Conservation (phyloP, 768 basidiomycete genomes). For the Mycena polygramma region DNA sequence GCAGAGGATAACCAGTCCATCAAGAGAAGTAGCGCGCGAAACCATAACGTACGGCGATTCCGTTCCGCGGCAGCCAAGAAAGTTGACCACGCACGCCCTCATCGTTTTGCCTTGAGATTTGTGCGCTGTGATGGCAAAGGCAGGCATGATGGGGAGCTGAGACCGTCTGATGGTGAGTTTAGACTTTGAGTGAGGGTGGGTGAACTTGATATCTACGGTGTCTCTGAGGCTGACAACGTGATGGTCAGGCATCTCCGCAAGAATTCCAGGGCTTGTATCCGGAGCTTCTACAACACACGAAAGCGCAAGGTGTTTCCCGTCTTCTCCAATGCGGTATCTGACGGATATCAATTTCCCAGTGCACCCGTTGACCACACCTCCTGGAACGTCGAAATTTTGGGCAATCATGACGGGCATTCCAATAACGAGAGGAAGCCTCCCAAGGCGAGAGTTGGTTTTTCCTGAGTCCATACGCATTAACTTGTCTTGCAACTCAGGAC, state of each 20-base stretch:
- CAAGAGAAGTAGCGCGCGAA: constrained; percentile 42
- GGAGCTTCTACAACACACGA: constrained; percentile 40
- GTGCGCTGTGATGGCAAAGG: constrained; percentile 45
- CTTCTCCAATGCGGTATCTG: constrained; percentile 32
- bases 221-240: constrained; percentile 39
- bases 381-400: constrained; percentile 44
- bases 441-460: constrained; percentile 36
- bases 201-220: neutral
- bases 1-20: constrained; percentile 17
- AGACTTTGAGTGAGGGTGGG: neutral
- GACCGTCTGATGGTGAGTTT: constrained; percentile 28
- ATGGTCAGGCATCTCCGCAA: constrained; percentile 31
- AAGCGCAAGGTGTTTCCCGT: constrained; percentile 32
- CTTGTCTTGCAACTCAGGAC: neutral
- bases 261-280: constrained; percentile 8
- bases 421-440: constrained; percentile 42
- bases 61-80: constrained; percentile 33
- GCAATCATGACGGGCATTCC: constrained; percentile 48
- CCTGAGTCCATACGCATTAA: constrained; percentile 36
- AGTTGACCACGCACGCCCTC: constrained; percentile 38
- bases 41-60: constrained; percentile 46
- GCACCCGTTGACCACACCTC: constrained; percentile 45
- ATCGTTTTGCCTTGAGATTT: constrained; percentile 47
- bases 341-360: constrained; percentile 33
- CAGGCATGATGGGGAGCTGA: constrained; percentile 46